phyloP scores from a whole-genome alignment of 768 basidiomycete species.

The Pleurotus tuoliensis region DNA sequence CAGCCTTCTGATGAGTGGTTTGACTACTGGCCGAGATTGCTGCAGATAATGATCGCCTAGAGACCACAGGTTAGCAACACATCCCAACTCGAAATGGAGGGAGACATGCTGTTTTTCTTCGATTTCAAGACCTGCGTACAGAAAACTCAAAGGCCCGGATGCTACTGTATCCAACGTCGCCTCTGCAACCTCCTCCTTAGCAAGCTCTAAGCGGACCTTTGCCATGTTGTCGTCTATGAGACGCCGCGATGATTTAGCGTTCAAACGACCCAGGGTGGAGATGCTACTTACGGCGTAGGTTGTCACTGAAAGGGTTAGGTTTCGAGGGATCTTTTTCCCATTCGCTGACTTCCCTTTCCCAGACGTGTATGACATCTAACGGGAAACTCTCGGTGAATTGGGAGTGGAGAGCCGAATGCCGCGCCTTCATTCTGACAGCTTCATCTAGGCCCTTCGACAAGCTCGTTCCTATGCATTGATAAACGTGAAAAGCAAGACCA shows the following conservation, averaged over 20 bases:
- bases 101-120: neutral
- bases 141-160: too few relatives aligned
- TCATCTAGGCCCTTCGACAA: neutral
- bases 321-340: slow-evolving; percentile 9
- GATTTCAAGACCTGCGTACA: too few relatives aligned
- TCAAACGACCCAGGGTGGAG: neutral
- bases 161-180: too few relatives aligned
- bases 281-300: too few relatives aligned
- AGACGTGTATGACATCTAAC: neutral
- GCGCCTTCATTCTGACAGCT: neutral
- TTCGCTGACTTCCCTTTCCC: neutral
- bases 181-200: neutral
- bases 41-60: neutral
- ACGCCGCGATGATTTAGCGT: neutral
- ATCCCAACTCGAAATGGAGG: too few relatives aligned
- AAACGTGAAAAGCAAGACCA: neutral
- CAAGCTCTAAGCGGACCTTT: neutral
- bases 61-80: too few relatives aligned
- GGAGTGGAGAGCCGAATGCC: too few relatives aligned
- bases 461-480: neutral
- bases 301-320: slow-evolving; percentile 10
- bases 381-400: too few relatives aligned
- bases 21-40: neutral
- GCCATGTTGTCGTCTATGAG: neutral
- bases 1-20: slow-evolving; percentile 1